A percentile compares a stretch with the other conserved stretches of the same genome.
Conservation (phyloP, 2,329 filamentous ascomycete genomes). For the Aspergillus pseudotamarii region DNA sequence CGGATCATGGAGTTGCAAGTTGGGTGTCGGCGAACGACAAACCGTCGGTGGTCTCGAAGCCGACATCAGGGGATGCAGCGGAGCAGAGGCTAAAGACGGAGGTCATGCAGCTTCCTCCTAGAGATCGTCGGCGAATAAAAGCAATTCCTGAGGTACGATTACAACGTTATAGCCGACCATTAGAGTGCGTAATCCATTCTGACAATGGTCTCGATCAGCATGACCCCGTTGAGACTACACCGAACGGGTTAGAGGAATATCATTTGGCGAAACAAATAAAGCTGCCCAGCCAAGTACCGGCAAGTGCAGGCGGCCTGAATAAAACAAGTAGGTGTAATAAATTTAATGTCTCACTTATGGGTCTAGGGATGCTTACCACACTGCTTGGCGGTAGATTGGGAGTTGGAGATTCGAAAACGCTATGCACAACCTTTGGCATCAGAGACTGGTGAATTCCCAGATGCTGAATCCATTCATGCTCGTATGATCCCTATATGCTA, state of each 20-base stretch:
- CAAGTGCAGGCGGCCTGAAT: constrained; percentile 72
- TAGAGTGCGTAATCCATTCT: constrained; percentile 5
- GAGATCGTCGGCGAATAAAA: constrained; percentile 63
- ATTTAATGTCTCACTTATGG: constrained; percentile 13
- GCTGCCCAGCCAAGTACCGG: constrained; percentile 64
- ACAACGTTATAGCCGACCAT: neutral
- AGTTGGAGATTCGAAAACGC: constrained; percentile 66
- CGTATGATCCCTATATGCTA: constrained; percentile 69
- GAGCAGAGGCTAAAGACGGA: constrained; percentile 67
- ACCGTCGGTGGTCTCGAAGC: constrained; percentile 51
- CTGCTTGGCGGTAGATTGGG: constrained; percentile 53
- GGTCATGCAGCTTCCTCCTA: constrained; percentile 63
- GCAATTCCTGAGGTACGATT: constrained; percentile 52
- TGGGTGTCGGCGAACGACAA: constrained; percentile 66
- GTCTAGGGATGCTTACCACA: constrained; percentile 18
- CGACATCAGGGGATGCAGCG: constrained; percentile 60
- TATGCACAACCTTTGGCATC: constrained; percentile 63
- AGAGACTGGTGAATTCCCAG: constrained; percentile 66
- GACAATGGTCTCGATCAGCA: constrained; percentile 30
- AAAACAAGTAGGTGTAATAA: constrained; percentile 67
- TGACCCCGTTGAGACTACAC: constrained; percentile 35
- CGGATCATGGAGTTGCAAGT: constrained; percentile 63
- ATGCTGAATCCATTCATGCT: constrained; percentile 57
- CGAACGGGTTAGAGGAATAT: constrained; percentile 46
- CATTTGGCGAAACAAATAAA: constrained; percentile 52